Conservation (phyloP, 352 stramenopile species). For the Globisporangium splendens region DNA sequence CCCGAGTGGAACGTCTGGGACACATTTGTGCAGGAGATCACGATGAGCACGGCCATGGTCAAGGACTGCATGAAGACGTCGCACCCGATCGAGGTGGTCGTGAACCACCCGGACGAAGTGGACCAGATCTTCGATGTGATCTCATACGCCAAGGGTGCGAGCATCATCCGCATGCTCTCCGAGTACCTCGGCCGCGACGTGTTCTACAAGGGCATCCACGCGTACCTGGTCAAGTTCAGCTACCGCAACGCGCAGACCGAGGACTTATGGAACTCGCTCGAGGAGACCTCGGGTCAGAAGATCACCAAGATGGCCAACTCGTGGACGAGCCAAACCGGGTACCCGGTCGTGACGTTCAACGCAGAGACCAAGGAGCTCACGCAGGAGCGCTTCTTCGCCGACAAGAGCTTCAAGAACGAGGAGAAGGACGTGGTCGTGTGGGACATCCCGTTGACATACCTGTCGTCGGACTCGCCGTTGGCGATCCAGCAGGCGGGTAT, state of each 20-base stretch:
- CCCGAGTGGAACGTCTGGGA: constrained; percentile 96
- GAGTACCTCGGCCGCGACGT: constrained; percentile 71
- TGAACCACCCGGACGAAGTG: constrained; percentile 93
- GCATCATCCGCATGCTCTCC: constrained; percentile 77
- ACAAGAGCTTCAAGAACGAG: constrained; percentile 70
- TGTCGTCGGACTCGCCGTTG: constrained; percentile 36
- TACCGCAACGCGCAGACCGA: constrained; percentile 95
- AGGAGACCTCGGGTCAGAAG: constrained; percentile 87
- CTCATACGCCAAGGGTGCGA: constrained; percentile 92
- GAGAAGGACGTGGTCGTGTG: constrained; percentile 51
- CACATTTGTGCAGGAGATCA: constrained; percentile 90
- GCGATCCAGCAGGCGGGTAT: constrained; percentile 62
- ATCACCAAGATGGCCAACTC: constrained; percentile 90
- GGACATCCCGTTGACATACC: constrained; percentile 84
- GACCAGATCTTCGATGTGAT: constrained; percentile 99
- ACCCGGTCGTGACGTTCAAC: constrained; percentile 86
- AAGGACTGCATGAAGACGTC: constrained; percentile 91
- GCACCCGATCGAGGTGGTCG: constrained; percentile 95
- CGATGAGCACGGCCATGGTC: constrained; percentile 78
- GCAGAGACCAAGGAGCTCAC: constrained; percentile 49
- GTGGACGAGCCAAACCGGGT: constrained; percentile 95
- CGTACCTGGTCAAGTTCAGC: constrained; percentile 91
- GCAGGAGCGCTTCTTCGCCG: constrained; percentile 93
- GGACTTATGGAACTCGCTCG: constrained; percentile 94
- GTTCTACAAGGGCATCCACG: constrained; percentile 85